Conservation (phyloP, 2,329 filamentous ascomycete species). For the Nigrospora oryzae region DNA sequence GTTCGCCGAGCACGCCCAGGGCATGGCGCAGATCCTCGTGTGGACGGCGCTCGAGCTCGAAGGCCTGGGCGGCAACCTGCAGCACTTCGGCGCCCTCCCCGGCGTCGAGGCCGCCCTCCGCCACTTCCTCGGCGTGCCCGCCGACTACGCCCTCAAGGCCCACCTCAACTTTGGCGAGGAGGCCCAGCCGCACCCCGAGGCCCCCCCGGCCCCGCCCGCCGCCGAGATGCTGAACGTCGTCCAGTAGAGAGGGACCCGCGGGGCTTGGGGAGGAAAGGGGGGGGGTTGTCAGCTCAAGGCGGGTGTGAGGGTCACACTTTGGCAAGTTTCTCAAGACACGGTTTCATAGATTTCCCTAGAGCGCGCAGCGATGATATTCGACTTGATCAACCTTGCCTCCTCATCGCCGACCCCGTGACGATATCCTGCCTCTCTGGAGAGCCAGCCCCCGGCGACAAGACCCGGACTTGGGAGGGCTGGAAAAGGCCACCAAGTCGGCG, state of each 20-base stretch:
- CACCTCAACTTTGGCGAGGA: conserved; percentile 13
- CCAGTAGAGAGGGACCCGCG: not conserved
- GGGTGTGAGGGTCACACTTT: too few species aligned
- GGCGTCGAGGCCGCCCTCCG: conserved; percentile 11
- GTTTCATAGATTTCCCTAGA: too few species aligned
- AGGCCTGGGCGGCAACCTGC: conserved; percentile 15
- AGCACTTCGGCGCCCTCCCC: conserved; percentile 14
- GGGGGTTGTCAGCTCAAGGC: too few species aligned
- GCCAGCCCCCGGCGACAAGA: too few species aligned
- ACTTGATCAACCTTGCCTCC: too few species aligned
- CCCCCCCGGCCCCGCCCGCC: conserved; percentile 9
- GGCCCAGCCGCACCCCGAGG: conserved; percentile 10
- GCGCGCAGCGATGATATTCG: too few species aligned
- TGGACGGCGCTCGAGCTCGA: conserved; percentile 16
- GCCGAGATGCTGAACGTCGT: conserved; percentile 14
- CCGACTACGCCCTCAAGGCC: conserved; percentile 11
- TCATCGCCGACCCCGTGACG: too few species aligned
- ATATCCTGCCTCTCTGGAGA: too few species aligned
- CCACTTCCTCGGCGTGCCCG: conserved; percentile 9
- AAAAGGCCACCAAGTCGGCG: too few species aligned
- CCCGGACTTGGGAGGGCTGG: too few species aligned
- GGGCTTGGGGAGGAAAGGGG: too few species aligned
- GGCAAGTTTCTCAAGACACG: too few species aligned
- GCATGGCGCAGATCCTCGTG: conserved; percentile 12
- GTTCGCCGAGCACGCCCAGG: conserved; percentile 10